phyloP scores from a whole-genome alignment of 305 asterid genomes.

The Solanum hybrid region DNA sequence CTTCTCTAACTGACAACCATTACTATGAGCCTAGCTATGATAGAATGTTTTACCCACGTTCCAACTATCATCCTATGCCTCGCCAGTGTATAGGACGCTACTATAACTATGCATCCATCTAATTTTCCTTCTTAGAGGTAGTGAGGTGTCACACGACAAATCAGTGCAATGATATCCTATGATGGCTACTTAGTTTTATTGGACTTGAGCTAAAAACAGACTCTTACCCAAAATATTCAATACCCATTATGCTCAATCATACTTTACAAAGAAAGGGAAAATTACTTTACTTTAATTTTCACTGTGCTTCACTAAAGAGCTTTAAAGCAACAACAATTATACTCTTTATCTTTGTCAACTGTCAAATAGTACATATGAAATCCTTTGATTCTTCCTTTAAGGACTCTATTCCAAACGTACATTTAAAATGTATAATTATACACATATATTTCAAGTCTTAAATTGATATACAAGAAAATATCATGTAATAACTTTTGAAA shows the following conservation, averaged over 20 bases:
- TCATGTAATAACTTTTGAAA: background rate
- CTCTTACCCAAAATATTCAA: background rate
- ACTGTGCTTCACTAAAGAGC: background rate
- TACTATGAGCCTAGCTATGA: background rate
- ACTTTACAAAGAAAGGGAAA: background rate
- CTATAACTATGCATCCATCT: background rate
- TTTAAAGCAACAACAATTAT: no score
- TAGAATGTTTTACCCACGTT: background rate
- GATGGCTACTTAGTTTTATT: background rate
- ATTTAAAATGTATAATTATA: no score
- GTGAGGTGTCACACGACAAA: background rate
- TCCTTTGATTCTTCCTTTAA: background rate
- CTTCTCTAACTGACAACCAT: background rate
- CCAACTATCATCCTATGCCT: background rate
- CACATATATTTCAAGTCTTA: background rate
- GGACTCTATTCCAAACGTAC: background rate
- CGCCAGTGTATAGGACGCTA: background rate
- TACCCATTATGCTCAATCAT: background rate
- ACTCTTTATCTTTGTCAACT: background rate
- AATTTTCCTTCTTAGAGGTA: background rate
- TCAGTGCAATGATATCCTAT: background rate
- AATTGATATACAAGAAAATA: no score
- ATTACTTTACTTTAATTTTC: background rate
- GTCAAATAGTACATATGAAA: background rate
- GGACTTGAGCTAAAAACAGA: background rate